Base-by-base conservation (phyloP, 2,329 filamentous ascomycete genomes). In the Paramyrothecium roridum region DNA sequence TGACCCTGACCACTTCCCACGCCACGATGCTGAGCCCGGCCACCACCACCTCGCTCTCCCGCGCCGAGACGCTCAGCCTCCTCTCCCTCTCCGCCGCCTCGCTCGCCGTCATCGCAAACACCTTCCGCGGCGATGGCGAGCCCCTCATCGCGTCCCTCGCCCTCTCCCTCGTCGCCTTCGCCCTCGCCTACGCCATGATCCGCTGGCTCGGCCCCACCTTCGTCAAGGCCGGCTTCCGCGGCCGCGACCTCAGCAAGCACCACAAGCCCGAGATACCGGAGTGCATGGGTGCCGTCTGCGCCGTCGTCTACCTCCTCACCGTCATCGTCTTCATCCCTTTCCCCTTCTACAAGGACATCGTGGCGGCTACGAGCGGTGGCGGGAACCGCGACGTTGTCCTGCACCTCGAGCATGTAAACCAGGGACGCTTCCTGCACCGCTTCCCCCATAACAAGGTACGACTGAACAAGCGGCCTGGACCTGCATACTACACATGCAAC, bases 271-370 rank as follows among this genome's bases (percentile, higher is more conserved):
- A 95, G 72, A 88, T 97, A 65, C 95, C 95, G 21, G 95, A 99
- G 74, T 93, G 90, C 62, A 97, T 99, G 93, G 95, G 95, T 30
- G 91, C 91, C 56, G 84, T 99, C 23, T 96, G 91, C 69, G 95
- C 93, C 10, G 85, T 95, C 61, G 92, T 98, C 23, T 98, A 98
- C 74, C 81, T 99, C 47, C 81, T 99, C 61, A 83, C 87, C 51
- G 82, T 98, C 62, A 96, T 98, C 62, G 77, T 91, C 59, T 99
- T 99, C 71, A 92, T 98, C 56, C 95, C 95, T 0, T 96, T 97
- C 73, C 90, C 93, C 1, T 98, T 99, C 73, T 98, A 97, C 79
- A 96, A 97, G 75, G 93, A 98, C 70, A 96, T 99, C 62, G 93
- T 97, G 23, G 90, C 91, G 17, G 92, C 93, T 43, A 98, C 95